Percentiles rank a stretch among this genome's conserved stretches.
Conservation (phyloP, 2,329 filamentous ascomycete genomes). For the Sordariomycetes sp. region DNA sequence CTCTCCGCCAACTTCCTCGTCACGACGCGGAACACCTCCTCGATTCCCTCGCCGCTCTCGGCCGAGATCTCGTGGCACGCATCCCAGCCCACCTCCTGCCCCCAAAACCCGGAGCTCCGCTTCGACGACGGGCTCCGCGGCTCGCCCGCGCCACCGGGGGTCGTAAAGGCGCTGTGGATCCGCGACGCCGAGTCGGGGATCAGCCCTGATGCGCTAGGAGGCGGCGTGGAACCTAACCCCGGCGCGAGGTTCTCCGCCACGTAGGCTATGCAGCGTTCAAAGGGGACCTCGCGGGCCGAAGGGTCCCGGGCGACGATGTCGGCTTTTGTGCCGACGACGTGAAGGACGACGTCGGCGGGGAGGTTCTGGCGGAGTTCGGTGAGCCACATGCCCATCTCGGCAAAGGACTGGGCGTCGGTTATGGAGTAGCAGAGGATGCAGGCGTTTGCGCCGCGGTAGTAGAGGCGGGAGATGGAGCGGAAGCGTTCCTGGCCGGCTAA, state of each 20-base stretch:
- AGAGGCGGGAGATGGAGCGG: conserved; percentile 83
- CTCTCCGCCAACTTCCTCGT: conserved; percentile 50
- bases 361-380: conserved; percentile 72
- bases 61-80: conserved; percentile 95
- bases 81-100: conserved; percentile 87
- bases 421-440: conserved; percentile 93
- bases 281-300: conserved; percentile 67
- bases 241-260: conserved; percentile 84
- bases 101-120: conserved; percentile 70
- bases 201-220: conserved; percentile 38
- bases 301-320: conserved; percentile 85
- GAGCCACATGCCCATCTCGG: conserved; percentile 88
- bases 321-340: conserved; percentile 90
- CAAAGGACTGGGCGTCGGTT: conserved; percentile 72
- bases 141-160: conserved; percentile 21
- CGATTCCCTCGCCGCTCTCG: conserved; percentile 87
- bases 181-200: conserved; percentile 11
- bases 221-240: conserved; percentile 51
- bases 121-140: conserved; percentile 49
- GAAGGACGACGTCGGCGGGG: conserved; percentile 65
- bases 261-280: conserved; percentile 91
- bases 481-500: conserved; percentile 84
- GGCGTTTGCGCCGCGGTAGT: conserved; percentile 91
- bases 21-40: conserved; percentile 78
- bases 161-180: conserved; percentile 7